Evolutionary conservation across 805 yeast species (phyloP), one percentile per base, ranked within the genome.

Genomic region (Candida xyloterini): DNA sequence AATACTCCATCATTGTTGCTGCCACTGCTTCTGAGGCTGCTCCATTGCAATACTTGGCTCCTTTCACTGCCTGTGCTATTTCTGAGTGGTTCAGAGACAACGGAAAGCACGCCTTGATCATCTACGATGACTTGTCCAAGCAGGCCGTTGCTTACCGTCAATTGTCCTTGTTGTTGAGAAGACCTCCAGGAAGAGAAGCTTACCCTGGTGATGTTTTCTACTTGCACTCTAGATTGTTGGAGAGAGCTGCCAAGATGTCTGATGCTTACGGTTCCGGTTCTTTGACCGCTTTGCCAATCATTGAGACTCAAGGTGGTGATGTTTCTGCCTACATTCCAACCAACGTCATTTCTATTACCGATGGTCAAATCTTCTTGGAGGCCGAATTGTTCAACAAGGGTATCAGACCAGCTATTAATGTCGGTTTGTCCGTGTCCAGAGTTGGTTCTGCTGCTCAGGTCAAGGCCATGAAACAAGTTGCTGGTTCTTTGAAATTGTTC

Each of bases 61-160:
- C 99, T 71, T 93, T 93, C 96, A 88, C 99, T 60, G 99, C 90
- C 58, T 84, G 95, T 70, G 95, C 99, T 65, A 90, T 93, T 70
- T 96, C 98, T 78, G 99, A 93, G 79, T 93, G 99, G 99, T 93
- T 93, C 95, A 88, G 99, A 82, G 99, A 93, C 81, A 93, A 91
- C 74, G 96, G 96, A 69, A 86, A 74, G 71, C 98, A 93, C 74
- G 95, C 98, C 61, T 78, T 91, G 76, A 93, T 91, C 72, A 76
- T 88, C 82, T 91, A 78, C 76, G 98, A 91, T 72, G 98, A 91
- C 75, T 82, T 91, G 76, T 91, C 98, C 67, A 91, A 91, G 79
- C 98, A 91, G 79, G 98, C 98, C 56, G 98, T 91, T 69, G 98
- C 98, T 59, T 91, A 91, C 88, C 95, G 98, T 81, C 98, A 91